A percentile compares a stretch with the other conserved stretches of the same genome.
Evolutionary conservation across 208 protist species (phyloP).

Genomic region (Novymonas esmeraldas): DNA sequence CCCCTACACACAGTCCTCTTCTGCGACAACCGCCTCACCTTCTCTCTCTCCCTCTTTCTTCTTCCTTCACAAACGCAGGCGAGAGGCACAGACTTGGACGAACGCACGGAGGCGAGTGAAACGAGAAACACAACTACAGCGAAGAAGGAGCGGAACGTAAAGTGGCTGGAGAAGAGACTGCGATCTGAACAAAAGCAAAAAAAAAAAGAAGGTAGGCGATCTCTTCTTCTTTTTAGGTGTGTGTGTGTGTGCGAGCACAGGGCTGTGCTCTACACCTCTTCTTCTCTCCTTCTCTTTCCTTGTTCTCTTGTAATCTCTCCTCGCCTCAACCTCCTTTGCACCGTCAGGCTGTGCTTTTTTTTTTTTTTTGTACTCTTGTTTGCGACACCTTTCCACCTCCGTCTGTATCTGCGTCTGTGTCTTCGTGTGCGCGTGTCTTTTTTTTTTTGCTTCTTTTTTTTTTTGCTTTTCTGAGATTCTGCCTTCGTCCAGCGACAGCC

Average conservation of each 20-base stretch:
- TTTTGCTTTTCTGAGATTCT: background rate
- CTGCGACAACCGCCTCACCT: background rate
- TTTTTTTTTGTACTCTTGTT: conserved; percentile 1
- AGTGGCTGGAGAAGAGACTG: too few species aligned
- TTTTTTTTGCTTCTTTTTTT: background rate
- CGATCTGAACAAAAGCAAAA: too few species aligned
- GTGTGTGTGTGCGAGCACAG: too few species aligned
- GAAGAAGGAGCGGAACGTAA: too few species aligned
- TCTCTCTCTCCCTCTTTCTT: background rate
- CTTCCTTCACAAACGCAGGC: background rate
- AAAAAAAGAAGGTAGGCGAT: too few species aligned
- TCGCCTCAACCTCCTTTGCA: background rate
- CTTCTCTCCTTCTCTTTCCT: background rate
- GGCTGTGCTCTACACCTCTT: background rate
- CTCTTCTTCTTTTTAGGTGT: too few species aligned
- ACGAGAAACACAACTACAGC: too few species aligned
- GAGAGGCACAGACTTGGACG: too few species aligned
- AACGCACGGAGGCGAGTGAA: too few species aligned
- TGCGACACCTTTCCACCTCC: background rate
- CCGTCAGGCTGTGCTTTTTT: background rate
- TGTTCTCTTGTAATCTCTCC: background rate
- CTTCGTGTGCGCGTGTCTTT: background rate
- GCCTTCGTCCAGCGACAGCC: too few species aligned
- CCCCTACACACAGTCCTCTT: too few species aligned
- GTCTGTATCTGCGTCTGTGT: too few species aligned